A percentile compares a stretch with the other conserved stretches of the same genome.
These are phyloP conservation scores for Pistacia vera DNA, from an alignment of 345 rosid genomes.

Conservation along the genomic window DNA sequence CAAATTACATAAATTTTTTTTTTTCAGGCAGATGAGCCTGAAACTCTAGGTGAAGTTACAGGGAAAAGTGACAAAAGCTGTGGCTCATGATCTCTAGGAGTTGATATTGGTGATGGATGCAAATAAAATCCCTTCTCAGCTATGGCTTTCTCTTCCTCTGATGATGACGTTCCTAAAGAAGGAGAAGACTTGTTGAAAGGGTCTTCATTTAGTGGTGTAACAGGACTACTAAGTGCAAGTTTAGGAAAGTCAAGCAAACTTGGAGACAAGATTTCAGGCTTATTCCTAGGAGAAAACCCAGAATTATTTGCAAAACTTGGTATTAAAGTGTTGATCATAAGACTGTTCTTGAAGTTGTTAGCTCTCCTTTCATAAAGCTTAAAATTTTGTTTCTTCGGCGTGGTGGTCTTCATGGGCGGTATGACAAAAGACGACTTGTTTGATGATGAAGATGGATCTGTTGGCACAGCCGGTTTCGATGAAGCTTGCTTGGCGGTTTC, in stretches of 20 bases:
- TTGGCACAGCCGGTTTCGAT: constrained; percentile 27
- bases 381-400: constrained; percentile 64
- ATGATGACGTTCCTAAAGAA: constrained; percentile 44
- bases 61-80: constrained; percentile 91
- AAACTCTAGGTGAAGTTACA: constrained; percentile 74
- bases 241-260: constrained; percentile 92
- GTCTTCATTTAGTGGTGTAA: constrained; percentile 75
- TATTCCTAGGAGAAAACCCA: constrained; percentile 65
- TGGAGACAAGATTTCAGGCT: constrained; percentile 80
- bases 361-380: constrained; percentile 93
- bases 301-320: constrained; percentile 38
- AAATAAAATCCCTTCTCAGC: constrained; percentile 87
- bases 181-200: constrained; percentile 68
- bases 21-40: constrained; percentile 49
- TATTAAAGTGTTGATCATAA: constrained; percentile 83
- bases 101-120: constrained; percentile 89
- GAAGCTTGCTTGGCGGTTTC: constrained; percentile 73
- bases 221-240: constrained; percentile 83
- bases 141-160: constrained; percentile 86
- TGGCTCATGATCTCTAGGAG: constrained; percentile 91
- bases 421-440: constrained; percentile 48
- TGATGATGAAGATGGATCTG: constrained; percentile 40
- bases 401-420: constrained; percentile 67
- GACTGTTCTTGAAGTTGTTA: constrained; percentile 72
- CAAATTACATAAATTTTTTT: constrained; percentile 15